Evolutionary conservation across 257 asterid species (phyloP), one percentile per base, ranked within the genome.

Genomic region (Ligustrum vulgare): DNA sequence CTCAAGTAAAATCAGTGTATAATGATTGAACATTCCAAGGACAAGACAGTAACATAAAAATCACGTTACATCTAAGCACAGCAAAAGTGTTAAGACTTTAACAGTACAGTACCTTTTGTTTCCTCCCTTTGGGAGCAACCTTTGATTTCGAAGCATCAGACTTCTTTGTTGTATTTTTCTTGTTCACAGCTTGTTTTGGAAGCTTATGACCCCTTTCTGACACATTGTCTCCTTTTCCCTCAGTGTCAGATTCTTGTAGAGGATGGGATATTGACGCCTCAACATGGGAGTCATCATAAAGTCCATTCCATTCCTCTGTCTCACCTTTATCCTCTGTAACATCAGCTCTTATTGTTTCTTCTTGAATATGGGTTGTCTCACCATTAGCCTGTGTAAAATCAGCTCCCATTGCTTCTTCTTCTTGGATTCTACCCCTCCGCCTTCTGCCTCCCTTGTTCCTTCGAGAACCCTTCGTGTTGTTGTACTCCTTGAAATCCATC

Each of bases 401-500:
- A 74, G 56, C 82, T 73, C 83, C 71, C 9, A 13, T 41, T 54
- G 81, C 78, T 54, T 75, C 82, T 69, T 84, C 90, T 62, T 84
- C 91, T 62, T 76, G 85, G 39, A 37, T 84, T 84, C 84, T 83
- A 77, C 76, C 82, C 82, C 85, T 86, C 67, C 85, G 85, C 82
- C 85, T 90, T 83, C 93, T 85, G 71, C 94, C 86, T 77, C 93
- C 91, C 80, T 68, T 87, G 81, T 86, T 92, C 82, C 83, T 91
- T 75, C 92, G 87, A 31, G 84, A 75, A 84, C 86, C 88, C 79
- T 90, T 89, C 67, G 81, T 77, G 81, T 90, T 86, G 78, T 93
- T 89, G 75, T 87, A 86, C 69, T 87, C 96, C 98, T 88, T 87
- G 86, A 85, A 90, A 79, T 91, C 94, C 87, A 87, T 75, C 71